A percentile compares a stretch with the other conserved stretches of the same genome.
These are phyloP conservation scores for Globisporangium lucens DNA, from an alignment of 352 stramenopile genomes.

Conservation along the genomic window DNA sequence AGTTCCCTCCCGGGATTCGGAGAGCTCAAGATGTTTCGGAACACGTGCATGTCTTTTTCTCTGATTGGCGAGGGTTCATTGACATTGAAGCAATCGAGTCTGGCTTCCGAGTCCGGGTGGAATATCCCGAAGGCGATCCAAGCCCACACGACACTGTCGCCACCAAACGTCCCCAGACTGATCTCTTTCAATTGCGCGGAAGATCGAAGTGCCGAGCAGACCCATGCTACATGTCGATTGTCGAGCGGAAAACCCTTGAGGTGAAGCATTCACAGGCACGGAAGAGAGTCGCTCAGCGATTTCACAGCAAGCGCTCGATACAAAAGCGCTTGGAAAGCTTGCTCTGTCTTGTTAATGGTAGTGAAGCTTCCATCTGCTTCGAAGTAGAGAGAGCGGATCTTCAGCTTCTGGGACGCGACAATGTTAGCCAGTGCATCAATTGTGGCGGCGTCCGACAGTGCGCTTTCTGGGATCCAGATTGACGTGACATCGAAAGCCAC, in stretches of 20 bases:
- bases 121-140: slow-evolving; percentile 48
- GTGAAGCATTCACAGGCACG: neutral
- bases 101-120: slow-evolving; percentile 30
- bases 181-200: neutral
- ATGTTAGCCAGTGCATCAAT: neutral
- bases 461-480: neutral
- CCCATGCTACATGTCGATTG: neutral
- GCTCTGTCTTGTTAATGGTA: no score
- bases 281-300: no score
- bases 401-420: neutral
- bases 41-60: slow-evolving; percentile 1
- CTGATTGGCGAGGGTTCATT: slow-evolving; percentile 24
- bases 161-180: neutral
- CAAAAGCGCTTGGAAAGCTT: no score
- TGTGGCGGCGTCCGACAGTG: neutral
- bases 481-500: neutral
- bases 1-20: slow-evolving; percentile 20
- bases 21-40: slow-evolving; percentile 19
- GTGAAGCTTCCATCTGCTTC: no score
- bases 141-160: slow-evolving; percentile 19
- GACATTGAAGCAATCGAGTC: slow-evolving; percentile 28
- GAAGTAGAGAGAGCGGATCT: neutral
- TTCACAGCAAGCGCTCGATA: no score
- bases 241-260: neutral
- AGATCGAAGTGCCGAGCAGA: slow-evolving; percentile 3